Evolutionary conservation across 2,329 filamentous ascomycete genomes (phyloP).

Genomic region (Fusarium napiforme): DNA sequence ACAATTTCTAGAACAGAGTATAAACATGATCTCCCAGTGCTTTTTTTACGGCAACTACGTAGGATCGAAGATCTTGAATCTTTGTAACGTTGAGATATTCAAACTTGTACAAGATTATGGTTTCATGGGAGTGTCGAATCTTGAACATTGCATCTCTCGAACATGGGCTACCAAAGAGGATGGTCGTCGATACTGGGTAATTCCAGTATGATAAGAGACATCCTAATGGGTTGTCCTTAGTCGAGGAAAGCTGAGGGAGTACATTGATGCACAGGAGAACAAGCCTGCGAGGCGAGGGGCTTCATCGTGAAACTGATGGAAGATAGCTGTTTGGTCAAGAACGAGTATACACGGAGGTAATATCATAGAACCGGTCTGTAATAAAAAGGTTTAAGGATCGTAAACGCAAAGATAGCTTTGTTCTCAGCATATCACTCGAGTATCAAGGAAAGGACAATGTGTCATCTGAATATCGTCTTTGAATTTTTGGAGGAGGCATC

Average conservation of each 20-base stretch:
- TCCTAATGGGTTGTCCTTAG: not conserved
- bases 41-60: fast-evolving
- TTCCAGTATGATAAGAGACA: no score
- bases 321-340: not conserved
- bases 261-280: not conserved
- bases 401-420: not conserved
- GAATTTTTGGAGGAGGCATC: not conserved
- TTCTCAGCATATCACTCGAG: not conserved
- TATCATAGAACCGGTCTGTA: fast-evolving
- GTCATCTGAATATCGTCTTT: not conserved
- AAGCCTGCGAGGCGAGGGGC: not conserved
- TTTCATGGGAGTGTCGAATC: no score
- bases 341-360: fast-evolving
- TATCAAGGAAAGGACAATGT: no score
- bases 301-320: not conserved
- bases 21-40: fast-evolving
- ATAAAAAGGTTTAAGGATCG: fast-evolving
- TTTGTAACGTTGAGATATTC: not conserved
- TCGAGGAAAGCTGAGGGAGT: not conserved
- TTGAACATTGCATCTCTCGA: no score
- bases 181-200: no score
- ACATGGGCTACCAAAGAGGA: no score
- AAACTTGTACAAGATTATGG: not conserved
- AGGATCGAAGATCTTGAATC: not conserved
- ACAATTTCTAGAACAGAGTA: not conserved